A percentile compares a stretch with the other conserved stretches of the same genome.
Conservation (phyloP, 257 asterid species). For the Solanum ossicruentum region DNA sequence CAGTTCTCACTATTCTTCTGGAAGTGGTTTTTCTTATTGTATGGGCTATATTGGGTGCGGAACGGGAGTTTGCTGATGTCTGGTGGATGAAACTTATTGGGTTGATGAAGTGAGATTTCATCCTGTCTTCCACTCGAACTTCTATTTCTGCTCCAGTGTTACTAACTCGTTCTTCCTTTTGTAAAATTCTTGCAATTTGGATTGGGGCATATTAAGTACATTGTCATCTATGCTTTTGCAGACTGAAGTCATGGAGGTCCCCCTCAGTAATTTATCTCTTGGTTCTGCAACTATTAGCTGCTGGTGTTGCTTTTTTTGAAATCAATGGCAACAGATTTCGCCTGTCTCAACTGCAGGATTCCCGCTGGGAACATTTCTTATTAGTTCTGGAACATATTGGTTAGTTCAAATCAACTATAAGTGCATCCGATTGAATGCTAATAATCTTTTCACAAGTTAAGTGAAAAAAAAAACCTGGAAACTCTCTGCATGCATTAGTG, state of each 20-base stretch:
- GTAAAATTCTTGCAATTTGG: not conserved
- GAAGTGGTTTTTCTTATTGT: conserved; percentile 43
- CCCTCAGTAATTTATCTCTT: conserved; percentile 43
- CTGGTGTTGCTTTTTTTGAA: conserved; percentile 41
- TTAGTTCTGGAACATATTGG: conserved; percentile 69
- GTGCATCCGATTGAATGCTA: not conserved
- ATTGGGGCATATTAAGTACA: not conserved
- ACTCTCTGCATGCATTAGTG: not conserved
- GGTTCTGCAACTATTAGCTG: conserved; percentile 43
- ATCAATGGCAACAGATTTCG: conserved; percentile 41
- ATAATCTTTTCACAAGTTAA: not conserved
- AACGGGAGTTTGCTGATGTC: conserved; percentile 40
- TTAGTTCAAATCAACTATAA: conserved; percentile 17
- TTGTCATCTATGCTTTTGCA: conserved; percentile 24
- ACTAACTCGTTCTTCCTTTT: not conserved
- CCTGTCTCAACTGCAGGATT: conserved; percentile 35
- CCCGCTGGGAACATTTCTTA: conserved; percentile 57
- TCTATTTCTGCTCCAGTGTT: not conserved
- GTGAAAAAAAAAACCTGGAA: not conserved
- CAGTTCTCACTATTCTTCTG: conserved; percentile 29
- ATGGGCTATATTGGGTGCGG: conserved; percentile 30
- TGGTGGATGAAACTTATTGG: conserved; percentile 77
- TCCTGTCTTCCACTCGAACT: not conserved
- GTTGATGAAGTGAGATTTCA: conserved; percentile 40
- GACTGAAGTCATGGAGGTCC: conserved; percentile 56